Conservation (phyloP, 2,329 filamentous ascomycete genomes). For the Penicillium olsonii region DNA sequence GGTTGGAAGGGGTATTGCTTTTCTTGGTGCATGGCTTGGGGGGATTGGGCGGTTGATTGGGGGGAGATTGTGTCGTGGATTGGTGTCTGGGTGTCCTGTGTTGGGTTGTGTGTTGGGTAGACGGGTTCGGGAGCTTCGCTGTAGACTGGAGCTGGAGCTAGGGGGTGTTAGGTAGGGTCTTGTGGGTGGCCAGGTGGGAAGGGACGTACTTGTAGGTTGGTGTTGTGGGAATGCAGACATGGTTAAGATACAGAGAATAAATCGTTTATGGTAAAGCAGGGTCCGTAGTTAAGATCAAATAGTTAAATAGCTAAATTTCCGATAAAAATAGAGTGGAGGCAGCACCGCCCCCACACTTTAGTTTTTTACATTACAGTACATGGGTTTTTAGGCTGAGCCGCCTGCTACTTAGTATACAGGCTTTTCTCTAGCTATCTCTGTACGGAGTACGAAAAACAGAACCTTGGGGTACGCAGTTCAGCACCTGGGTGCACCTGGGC, state of each 20-base stretch:
- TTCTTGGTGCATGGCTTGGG: not conserved
- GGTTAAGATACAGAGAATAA: not conserved
- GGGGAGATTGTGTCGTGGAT: not conserved
- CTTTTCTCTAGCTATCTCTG: too few species aligned
- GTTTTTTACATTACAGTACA: not conserved
- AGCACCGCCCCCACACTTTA: not conserved
- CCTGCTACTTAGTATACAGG: too few species aligned
- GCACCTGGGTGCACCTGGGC: too few species aligned
- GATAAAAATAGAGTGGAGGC: not conserved
- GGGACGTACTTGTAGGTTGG: not conserved
- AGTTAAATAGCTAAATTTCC: not conserved
- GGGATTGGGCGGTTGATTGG: not conserved
- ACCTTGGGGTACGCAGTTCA: too few species aligned
- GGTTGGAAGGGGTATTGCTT: conserved; percentile 5
- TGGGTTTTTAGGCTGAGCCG: too few species aligned
- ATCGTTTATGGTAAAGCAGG: too few species aligned
- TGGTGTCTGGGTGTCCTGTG: not conserved
- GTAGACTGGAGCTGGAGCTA: not conserved
- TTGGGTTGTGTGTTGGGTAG: not conserved
- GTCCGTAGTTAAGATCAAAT: too few species aligned
- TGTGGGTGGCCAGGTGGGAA: too few species aligned
- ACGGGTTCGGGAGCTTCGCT: conserved; percentile 7
- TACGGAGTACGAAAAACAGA: too few species aligned
- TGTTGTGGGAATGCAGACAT: not conserved
- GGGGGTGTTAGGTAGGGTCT: not conserved